Percentiles rank a stretch among this genome's conserved stretches.
phyloP scores from a whole-genome alignment of 768 basidiomycete genomes.

The Hygrophoropsis aurantiaca region DNA sequence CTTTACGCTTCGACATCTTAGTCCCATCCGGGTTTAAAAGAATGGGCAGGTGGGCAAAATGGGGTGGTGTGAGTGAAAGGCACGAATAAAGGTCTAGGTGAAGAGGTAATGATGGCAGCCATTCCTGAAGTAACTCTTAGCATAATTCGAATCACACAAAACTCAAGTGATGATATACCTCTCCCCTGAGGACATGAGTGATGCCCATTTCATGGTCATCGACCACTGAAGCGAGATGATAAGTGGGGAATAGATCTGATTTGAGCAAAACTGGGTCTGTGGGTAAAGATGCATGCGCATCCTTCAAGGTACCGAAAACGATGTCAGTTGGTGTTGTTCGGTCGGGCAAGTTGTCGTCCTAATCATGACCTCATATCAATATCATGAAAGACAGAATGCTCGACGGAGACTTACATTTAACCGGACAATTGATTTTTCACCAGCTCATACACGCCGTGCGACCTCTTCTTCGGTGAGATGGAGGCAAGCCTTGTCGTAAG shows the following conservation, averaged over 20 bases:
- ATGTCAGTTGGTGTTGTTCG: slow-evolving; percentile 60
- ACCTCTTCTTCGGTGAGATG: slow-evolving; percentile 87
- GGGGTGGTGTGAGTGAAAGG: slow-evolving; percentile 67
- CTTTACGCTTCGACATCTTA: slow-evolving; percentile 94
- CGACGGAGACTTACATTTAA: slow-evolving; percentile 64
- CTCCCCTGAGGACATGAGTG: slow-evolving; percentile 92
- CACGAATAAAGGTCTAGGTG: slow-evolving; percentile 88
- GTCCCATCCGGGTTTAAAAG: slow-evolving; percentile 86
- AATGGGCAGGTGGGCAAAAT: slow-evolving; percentile 90
- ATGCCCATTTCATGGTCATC: slow-evolving; percentile 97
- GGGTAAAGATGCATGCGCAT: slow-evolving; percentile 73
- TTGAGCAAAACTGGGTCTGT: slow-evolving; percentile 94
- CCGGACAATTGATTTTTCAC: slow-evolving; percentile 80
- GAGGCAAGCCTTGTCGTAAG: slow-evolving; percentile 88
- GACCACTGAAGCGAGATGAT: slow-evolving; percentile 93
- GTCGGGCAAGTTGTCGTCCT: slow-evolving; percentile 61
- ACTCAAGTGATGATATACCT: too few species aligned
- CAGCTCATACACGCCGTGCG: slow-evolving; percentile 65
- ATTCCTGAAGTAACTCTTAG: slow-evolving; percentile 78
- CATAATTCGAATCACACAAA: too few species aligned
- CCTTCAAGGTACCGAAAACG: slow-evolving; percentile 72
- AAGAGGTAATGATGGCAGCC: slow-evolving; percentile 90
- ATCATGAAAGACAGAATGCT: neutral
- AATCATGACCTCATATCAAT: slow-evolving; percentile 7
- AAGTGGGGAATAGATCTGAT: slow-evolving; percentile 91